Percentiles rank a stretch among this genome's conserved stretches.
Conservation (phyloP, 2,329 filamentous ascomycete genomes). For the Colletotrichum sp. region DNA sequence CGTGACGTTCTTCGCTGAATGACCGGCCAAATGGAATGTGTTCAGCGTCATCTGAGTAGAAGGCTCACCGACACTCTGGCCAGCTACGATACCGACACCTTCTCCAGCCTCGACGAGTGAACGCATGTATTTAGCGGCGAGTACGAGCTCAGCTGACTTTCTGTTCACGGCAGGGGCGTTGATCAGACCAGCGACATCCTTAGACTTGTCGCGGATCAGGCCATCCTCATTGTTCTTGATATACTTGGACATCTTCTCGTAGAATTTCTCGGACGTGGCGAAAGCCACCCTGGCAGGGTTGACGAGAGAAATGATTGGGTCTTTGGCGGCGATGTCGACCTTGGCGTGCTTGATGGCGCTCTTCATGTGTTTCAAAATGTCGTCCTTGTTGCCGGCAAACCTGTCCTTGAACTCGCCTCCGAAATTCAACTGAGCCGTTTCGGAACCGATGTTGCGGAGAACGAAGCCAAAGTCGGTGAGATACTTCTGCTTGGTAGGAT, state of each 20-base stretch:
- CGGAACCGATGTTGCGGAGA: slow-evolving; percentile 82
- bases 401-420: slow-evolving; percentile 51
- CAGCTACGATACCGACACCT: slow-evolving; percentile 94
- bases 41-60: slow-evolving; percentile 99
- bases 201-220: slow-evolving; percentile 48
- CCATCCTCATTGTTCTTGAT: slow-evolving; percentile 76
- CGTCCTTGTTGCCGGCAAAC: slow-evolving; percentile 57
- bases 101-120: slow-evolving; percentile 95
- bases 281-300: slow-evolving; percentile 81
- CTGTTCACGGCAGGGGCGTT: slow-evolving; percentile 48
- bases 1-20: slow-evolving; percentile 98
- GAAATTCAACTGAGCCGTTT: slow-evolving; percentile 78
- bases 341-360: slow-evolving; percentile 77
- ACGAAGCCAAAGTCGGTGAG: slow-evolving; percentile 90
- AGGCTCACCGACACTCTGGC: slow-evolving; percentile 95
- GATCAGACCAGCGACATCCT: slow-evolving; percentile 39
- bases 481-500: slow-evolving; percentile 93
- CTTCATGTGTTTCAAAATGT: slow-evolving; percentile 81
- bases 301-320: slow-evolving; percentile 76
- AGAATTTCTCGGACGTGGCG: slow-evolving; percentile 89
- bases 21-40: slow-evolving; percentile 98
- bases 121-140: slow-evolving; percentile 91
- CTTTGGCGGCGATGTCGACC: slow-evolving; percentile 62
- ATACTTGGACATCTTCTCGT: slow-evolving; percentile 74
- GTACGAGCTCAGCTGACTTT: slow-evolving; percentile 81